A percentile compares a stretch with the other conserved stretches of the same genome.
Conservation (phyloP, 768 basidiomycete genomes). For the Mycena epipterygia region DNA sequence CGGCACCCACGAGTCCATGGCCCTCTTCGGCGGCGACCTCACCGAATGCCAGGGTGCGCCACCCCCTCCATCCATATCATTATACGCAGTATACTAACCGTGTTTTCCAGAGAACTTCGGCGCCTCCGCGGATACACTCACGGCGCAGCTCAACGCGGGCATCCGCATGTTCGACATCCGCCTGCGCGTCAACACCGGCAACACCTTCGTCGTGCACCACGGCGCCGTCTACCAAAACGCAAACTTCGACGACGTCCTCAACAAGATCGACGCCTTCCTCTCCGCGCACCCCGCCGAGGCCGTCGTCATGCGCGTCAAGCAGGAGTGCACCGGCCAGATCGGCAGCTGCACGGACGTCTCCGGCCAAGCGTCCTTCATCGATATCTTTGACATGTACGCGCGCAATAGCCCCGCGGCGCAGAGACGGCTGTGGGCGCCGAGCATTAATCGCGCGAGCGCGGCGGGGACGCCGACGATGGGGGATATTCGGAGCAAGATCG, state of each 20-base stretch:
- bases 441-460: slow-evolving; percentile 16
- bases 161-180: slow-evolving; percentile 36
- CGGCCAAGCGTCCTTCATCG: slow-evolving; percentile 24
- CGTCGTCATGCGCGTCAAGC: slow-evolving; percentile 29
- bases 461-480: slow-evolving; percentile 21
- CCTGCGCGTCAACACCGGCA: slow-evolving; percentile 24
- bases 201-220: slow-evolving; percentile 33
- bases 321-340: slow-evolving; percentile 30
- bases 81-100: background rate
- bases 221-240: slow-evolving; percentile 34
- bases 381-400: slow-evolving; percentile 31
- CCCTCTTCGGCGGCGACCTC: slow-evolving; percentile 30
- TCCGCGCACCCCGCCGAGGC: slow-evolving; percentile 28
- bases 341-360: slow-evolving; percentile 31
- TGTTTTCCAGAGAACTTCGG: slow-evolving; percentile 26
- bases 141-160: slow-evolving; percentile 35
- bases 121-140: slow-evolving; percentile 21
- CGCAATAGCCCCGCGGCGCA: slow-evolving; percentile 23
- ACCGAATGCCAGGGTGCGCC: slow-evolving; percentile 30
- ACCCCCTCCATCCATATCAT: too few relatives aligned
- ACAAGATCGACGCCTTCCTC: slow-evolving; percentile 29
- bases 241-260: slow-evolving; percentile 35
- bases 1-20: slow-evolving; percentile 32
- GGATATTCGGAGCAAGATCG: slow-evolving; percentile 21
- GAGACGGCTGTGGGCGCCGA: background rate